Base-by-base conservation (phyloP, 768 basidiomycete genomes). In the Auricularia sp. region DNA sequence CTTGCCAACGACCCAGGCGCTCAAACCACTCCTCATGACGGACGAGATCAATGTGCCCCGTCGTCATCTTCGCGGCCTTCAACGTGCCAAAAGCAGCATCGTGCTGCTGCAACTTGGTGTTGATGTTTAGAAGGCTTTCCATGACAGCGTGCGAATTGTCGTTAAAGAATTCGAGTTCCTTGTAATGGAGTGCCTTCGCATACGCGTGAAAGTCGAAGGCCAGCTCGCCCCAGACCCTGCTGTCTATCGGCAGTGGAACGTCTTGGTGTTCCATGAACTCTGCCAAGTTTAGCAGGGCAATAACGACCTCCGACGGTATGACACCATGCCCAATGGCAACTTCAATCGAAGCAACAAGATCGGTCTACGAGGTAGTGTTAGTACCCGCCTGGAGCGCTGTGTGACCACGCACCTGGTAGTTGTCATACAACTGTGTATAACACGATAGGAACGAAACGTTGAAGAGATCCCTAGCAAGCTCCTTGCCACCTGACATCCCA, bases 201-300 rank as follows among this genome's bases (percentile, higher is more conserved):
- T 93, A 98, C 0, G 95, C 95, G 74, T 92, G 88, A 74, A 90
- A 93, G 67, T 88, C 89, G 78, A 91, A 84, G 0, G 97, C 94
- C 71, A 95, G 93, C 71, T 94, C 91, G 43, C 96, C 97, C 14
- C 98, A 83, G 12, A 91, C 92, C 62, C 91, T 84, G 69, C 94
- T 88, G 69, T 97, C 93, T 66, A 98, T 97, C 1, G 93, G 93
- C 1, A 98, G 80, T 0, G 91, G 84, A 71, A 96, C 96, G 71
- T 98, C 97, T 75, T 98, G 95, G 69, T 98, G 96, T 74, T 98
- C 97, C 91, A 98, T 96, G 74, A 98, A 98, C 73, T 99, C 97
- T 3, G 94, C 94, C 33, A 98, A 82, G 74, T 94, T 94, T 64
- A 99, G 82, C 16, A 98, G 77, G 33, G 91, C 84, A 72, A 97